These are phyloP conservation scores for Jatropha multifida DNA, from an alignment of 441 rosid species.

Conservation along the genomic window DNA sequence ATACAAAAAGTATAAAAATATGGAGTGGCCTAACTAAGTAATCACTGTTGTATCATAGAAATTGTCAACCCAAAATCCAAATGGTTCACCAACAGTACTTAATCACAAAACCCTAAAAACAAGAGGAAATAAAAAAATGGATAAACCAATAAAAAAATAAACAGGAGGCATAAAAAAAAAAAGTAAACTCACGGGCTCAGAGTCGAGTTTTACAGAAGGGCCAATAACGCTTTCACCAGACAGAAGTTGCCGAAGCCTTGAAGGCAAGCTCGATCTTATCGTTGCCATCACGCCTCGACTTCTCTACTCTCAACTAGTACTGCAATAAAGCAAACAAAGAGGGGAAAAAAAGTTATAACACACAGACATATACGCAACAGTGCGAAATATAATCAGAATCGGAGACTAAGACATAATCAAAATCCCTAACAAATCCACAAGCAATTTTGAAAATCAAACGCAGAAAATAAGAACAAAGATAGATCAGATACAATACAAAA, in stretches of 20 bases:
- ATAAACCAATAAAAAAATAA: neutral
- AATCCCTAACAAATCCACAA: constrained; percentile 13
- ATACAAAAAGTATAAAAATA: neutral
- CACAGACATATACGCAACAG: neutral
- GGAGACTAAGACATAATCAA: constrained; percentile 17
- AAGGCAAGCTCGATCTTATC: constrained; percentile 86
- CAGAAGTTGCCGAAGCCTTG: constrained; percentile 86
- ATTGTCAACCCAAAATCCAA: constrained; percentile 5
- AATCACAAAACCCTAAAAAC: constrained; percentile 17
- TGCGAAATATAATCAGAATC: constrained; percentile 1
- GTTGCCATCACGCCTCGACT: constrained; percentile 65
- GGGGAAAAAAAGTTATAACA: neutral
- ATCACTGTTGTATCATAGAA: neutral
- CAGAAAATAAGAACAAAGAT: neutral
- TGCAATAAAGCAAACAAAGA: neutral
- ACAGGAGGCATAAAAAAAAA: neutral
- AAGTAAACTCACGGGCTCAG: constrained; percentile 75
- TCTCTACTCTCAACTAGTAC: constrained; percentile 41
- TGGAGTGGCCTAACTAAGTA: neutral
- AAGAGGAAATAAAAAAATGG: neutral
- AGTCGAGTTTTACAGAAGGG: constrained; percentile 76
- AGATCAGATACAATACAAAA: constrained; percentile 32
- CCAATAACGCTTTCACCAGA: constrained; percentile 83
- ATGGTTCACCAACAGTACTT: neutral
- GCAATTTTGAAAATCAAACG: neutral